Conservation (phyloP, 2,329 filamentous ascomycete genomes). For the Massarina eburnea region DNA sequence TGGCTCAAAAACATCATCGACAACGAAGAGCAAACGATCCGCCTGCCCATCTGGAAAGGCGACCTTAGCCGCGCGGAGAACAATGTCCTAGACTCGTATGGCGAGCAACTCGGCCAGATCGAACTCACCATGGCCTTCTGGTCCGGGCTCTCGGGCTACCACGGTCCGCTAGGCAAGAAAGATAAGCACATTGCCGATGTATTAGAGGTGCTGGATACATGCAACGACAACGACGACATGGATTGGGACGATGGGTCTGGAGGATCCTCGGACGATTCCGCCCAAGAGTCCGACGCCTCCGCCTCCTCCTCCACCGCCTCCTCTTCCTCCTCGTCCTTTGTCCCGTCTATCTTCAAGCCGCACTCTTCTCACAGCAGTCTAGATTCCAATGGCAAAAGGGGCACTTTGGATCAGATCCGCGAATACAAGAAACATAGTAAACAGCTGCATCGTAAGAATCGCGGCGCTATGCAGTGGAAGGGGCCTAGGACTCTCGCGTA, state of each 20-base stretch:
- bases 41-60: conserved; percentile 67
- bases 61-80: conserved; percentile 59
- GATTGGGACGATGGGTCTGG: conserved; percentile 28
- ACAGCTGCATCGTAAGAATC: conserved; percentile 53
- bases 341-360: conserved; percentile 26
- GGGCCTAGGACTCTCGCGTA: conserved; percentile 58
- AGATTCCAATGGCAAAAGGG: conserved; percentile 46
- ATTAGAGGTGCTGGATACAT: conserved; percentile 65
- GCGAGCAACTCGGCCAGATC: conserved; percentile 61
- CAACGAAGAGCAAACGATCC: conserved; percentile 63
- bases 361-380: conserved; percentile 24
- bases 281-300: conserved; percentile 15
- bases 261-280: conserved; percentile 6
- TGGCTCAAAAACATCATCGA: conserved; percentile 72
- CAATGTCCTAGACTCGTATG: conserved; percentile 52
- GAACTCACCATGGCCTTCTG: conserved; percentile 62
- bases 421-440: conserved; percentile 51
- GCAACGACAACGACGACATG: conserved; percentile 57
- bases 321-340: conserved; percentile 15
- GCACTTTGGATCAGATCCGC: conserved; percentile 53
- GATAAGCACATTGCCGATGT: conserved; percentile 60
- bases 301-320: conserved; percentile 17
- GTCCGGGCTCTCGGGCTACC: conserved; percentile 62
- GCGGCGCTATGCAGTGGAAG: conserved; percentile 75
- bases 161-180: conserved; percentile 57